A percentile compares a stretch with the other conserved stretches of the same genome.
phyloP scores from a whole-genome alignment of 345 rosid genomes.

The Hypericum androsaemum region DNA sequence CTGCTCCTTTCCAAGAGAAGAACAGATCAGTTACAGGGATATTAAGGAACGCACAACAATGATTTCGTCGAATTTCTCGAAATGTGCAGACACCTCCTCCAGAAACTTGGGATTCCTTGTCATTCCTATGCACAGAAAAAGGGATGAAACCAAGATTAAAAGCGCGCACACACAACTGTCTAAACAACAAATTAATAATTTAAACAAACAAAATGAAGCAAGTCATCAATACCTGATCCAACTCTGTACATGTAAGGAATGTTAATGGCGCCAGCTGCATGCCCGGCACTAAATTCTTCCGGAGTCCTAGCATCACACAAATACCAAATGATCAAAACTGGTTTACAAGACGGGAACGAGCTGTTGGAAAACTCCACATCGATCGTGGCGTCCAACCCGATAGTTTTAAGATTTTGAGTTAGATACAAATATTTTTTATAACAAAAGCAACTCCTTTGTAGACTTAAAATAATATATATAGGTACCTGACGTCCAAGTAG shows the following conservation, averaged over 20 bases:
- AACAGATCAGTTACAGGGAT: not conserved
- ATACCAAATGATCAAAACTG: not conserved
- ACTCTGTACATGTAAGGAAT: constrained; percentile 74
- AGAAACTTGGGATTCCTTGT: constrained; percentile 55
- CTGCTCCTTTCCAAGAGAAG: not conserved
- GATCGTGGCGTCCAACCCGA: no score
- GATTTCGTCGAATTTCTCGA: constrained; percentile 66
- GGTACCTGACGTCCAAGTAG: constrained; percentile 65
- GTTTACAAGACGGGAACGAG: not conserved
- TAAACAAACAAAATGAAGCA: not conserved
- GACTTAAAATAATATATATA: no score
- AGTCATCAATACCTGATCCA: constrained; percentile 49
- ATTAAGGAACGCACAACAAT: constrained; percentile 49
- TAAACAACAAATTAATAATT: not conserved
- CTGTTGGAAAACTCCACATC: no score
- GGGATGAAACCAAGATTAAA: not conserved
- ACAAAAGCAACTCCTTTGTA: not conserved
- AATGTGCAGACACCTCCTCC: constrained; percentile 44
- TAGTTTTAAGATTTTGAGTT: not conserved
- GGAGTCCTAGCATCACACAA: constrained; percentile 39
- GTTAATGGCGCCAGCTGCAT: constrained; percentile 65
- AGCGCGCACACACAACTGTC: not conserved
- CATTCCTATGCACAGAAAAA: constrained; percentile 37
- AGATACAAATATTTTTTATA: not conserved
- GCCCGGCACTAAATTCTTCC: constrained; percentile 75